Percentiles rank a stretch among this genome's conserved stretches.
Evolutionary conservation across 2,329 filamentous ascomycete genomes (phyloP).

Genomic region (Xylariaceae sp.): DNA sequence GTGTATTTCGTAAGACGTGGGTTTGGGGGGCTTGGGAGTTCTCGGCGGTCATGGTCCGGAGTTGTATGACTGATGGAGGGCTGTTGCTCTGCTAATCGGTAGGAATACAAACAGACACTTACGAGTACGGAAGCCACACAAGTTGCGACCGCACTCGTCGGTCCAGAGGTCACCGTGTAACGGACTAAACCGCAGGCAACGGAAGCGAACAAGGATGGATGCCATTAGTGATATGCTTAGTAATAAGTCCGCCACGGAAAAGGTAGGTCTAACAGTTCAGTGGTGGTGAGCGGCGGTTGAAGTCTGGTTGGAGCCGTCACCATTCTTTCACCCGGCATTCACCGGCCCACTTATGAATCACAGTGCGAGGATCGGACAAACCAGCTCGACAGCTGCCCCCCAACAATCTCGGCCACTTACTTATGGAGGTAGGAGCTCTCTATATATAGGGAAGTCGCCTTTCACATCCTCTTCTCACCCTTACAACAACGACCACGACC

Average conservation of each 20-base stretch:
- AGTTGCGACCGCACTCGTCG: no score
- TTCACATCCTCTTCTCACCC: background rate
- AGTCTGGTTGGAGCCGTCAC: background rate
- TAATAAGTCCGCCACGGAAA: background rate
- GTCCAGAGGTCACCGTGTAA: no score
- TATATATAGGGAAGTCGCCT: background rate
- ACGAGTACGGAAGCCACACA: no score
- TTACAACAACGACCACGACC: background rate
- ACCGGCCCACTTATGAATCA: background rate
- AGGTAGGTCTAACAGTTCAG: background rate
- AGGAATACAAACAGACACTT: no score
- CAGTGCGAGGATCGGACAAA: background rate
- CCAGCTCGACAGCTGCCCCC: background rate
- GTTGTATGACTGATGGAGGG: no score
- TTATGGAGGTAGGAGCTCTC: background rate
- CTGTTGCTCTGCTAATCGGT: no score
- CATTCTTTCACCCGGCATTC: background rate
- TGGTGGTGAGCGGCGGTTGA: no score
- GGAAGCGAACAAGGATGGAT: background rate
- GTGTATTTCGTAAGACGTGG: no score
- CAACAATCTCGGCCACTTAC: constrained; percentile 1
- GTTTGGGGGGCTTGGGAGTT: no score
- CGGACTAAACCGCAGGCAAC: background rate
- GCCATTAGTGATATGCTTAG: background rate
- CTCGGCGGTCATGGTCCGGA: no score